A percentile compares a stretch with the other conserved stretches of the same genome.
Evolutionary conservation across 768 basidiomycete species (phyloP).

Genomic region (Daedalea quercina): DNA sequence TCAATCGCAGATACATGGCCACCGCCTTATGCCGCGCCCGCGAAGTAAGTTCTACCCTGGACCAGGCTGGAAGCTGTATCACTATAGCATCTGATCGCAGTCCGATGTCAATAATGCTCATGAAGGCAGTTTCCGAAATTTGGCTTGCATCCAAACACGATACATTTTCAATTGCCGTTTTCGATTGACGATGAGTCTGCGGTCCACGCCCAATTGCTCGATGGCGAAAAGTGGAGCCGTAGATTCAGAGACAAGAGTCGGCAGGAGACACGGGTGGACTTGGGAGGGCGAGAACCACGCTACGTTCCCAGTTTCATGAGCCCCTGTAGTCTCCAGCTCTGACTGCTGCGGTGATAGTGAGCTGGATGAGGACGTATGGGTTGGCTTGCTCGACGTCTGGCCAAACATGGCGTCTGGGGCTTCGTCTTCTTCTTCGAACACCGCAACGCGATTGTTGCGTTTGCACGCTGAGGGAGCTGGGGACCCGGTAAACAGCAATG

Average conservation of each 20-base stretch:
- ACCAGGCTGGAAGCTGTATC: no score
- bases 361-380: not conserved
- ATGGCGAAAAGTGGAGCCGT: conserved; percentile 65
- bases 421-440: conserved; percentile 30
- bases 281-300: not conserved
- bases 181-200: conserved; percentile 86
- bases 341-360: not conserved
- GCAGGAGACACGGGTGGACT: conserved; percentile 4
- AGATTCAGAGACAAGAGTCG: conserved; percentile 7
- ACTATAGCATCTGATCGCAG: not conserved
- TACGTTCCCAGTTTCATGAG: not conserved
- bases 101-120: not conserved
- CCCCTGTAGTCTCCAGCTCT: not conserved
- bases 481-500: conserved; percentile 71
- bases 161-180: conserved; percentile 97
- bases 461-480: conserved; percentile 27
- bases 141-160: conserved; percentile 90
- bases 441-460: conserved; percentile 23
- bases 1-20: no score
- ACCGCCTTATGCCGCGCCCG: no score
- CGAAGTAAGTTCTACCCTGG: no score
- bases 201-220: conserved; percentile 85
- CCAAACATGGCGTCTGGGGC: not conserved
- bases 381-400: not conserved
- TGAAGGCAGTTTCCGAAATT: conserved; percentile 49